Conservation (phyloP, 2,329 filamentous ascomycete species). For the Apiospora hydei region DNA sequence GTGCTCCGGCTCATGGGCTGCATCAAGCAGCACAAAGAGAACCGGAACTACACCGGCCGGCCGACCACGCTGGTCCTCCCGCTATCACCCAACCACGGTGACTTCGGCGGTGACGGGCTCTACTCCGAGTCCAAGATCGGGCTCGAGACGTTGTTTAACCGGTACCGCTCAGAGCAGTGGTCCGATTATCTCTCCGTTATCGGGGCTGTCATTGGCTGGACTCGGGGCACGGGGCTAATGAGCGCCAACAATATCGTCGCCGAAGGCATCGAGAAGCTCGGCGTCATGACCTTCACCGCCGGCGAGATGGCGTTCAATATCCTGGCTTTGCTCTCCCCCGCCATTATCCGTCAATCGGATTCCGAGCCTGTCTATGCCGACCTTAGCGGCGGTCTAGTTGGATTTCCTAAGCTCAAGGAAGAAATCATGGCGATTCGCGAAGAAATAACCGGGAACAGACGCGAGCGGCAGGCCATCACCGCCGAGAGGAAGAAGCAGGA, state of each 20-base stretch:
- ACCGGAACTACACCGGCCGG: conserved; percentile 82
- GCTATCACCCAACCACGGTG: conserved; percentile 96
- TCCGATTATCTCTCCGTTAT: conserved; percentile 97
- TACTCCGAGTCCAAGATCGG: conserved; percentile 98
- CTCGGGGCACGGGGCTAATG: conserved; percentile 97
- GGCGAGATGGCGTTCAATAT: conserved; percentile 99
- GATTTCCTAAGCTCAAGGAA: conserved; percentile 93
- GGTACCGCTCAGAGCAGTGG: conserved; percentile 98
- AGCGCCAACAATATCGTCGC: conserved; percentile 96
- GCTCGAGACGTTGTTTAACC: conserved; percentile 96
- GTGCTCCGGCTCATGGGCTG: conserved; percentile 87
- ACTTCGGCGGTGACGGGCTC: conserved; percentile 95
- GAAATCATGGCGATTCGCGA: conserved; percentile 76
- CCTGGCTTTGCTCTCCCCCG: conserved; percentile 91
- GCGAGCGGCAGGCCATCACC: conserved; percentile 69
- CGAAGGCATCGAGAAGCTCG: conserved; percentile 94
- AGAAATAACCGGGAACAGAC: conserved; percentile 96
- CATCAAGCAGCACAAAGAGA: conserved; percentile 89
- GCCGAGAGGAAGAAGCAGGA: background rate
- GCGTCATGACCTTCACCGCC: conserved; percentile 97
- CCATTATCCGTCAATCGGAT: conserved; percentile 80
- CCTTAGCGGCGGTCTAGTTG: conserved; percentile 95
- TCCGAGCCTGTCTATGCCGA: conserved; percentile 53
- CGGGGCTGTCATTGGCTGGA: conserved; percentile 98
- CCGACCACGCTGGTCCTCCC: conserved; percentile 85